A percentile compares a stretch with the other conserved stretches of the same genome.
These are phyloP conservation scores for Talaromyces pinophilus DNA, from an alignment of 2,329 filamentous ascomycete genomes.

Conservation along the genomic window DNA sequence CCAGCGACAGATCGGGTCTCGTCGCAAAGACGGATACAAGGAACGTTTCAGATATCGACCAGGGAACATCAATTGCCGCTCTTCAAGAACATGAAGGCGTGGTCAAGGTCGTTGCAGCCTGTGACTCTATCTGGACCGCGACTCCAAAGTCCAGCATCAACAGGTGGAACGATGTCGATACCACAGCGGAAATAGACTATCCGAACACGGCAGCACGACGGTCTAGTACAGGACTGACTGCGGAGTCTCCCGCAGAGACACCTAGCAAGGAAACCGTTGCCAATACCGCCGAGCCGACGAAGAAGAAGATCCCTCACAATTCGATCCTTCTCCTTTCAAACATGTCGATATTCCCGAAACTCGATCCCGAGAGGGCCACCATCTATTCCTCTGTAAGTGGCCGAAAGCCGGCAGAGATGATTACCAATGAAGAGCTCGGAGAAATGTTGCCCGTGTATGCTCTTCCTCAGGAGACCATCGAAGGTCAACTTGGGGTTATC, in stretches of 20 bases:
- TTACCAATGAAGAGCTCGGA: constrained; percentile 52
- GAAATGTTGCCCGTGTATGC: constrained; percentile 65
- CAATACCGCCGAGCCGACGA: constrained; percentile 34
- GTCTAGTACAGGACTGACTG: constrained; percentile 56
- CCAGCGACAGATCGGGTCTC: constrained; percentile 84
- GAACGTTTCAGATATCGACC: constrained; percentile 73
- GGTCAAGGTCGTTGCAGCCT: constrained; percentile 61
- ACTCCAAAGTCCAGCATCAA: constrained; percentile 91
- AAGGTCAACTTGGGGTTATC: constrained; percentile 91
- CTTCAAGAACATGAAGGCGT: constrained; percentile 83
- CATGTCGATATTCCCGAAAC: constrained; percentile 71
- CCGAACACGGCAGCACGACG: constrained; percentile 49
- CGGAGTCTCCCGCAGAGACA: constrained; percentile 38
- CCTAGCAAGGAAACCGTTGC: constrained; percentile 36
- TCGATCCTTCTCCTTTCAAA: constrained; percentile 82
- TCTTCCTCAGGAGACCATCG: constrained; percentile 76
- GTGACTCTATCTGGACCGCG: constrained; percentile 83
- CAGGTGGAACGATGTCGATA: constrained; percentile 85
- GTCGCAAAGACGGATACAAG: constrained; percentile 96
- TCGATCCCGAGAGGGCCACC: constrained; percentile 59
- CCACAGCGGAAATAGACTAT: constrained; percentile 65
- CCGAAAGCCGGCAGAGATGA: constrained; percentile 60
- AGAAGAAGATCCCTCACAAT: constrained; percentile 70
- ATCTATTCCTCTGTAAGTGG: constrained; percentile 51
- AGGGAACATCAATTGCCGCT: constrained; percentile 85